Conservation (phyloP, 441 rosid genomes). For the Euphorbia schlechtendalii region DNA sequence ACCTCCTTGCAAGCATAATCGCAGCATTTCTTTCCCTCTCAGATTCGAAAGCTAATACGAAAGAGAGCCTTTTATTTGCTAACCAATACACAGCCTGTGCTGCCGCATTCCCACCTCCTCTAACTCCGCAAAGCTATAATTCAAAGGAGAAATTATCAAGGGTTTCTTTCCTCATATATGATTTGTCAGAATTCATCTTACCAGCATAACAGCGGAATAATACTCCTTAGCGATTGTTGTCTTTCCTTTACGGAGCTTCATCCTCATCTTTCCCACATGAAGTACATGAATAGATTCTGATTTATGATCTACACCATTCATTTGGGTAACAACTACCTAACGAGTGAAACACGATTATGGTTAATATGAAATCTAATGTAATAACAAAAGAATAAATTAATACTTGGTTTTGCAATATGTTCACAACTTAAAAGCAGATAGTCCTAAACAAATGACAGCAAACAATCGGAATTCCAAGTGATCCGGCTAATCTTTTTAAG, state of each 20-base stretch:
- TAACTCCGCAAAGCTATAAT: slow-evolving; percentile 80
- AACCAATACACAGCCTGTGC: slow-evolving; percentile 95
- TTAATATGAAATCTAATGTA: slow-evolving; percentile 1
- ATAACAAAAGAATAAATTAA: background rate
- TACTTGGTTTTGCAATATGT: background rate
- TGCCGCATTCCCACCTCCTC: slow-evolving; percentile 99
- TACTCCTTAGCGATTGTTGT: slow-evolving; percentile 74
- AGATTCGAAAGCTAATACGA: slow-evolving; percentile 80
- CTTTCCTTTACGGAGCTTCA: slow-evolving; percentile 79
- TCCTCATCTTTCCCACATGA: slow-evolving; percentile 96
- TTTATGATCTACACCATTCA: slow-evolving; percentile 55
- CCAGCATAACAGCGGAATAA: slow-evolving; percentile 82
- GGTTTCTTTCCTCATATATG: slow-evolving; percentile 2
- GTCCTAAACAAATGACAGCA: background rate
- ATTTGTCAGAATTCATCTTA: slow-evolving; percentile 13
- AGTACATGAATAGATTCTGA: slow-evolving; percentile 77
- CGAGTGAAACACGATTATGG: background rate
- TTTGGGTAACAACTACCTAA: slow-evolving; percentile 79
- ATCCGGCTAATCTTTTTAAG: too few relatives aligned
- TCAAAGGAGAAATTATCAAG: slow-evolving; percentile 13
- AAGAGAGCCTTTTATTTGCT: slow-evolving; percentile 60
- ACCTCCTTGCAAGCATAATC: slow-evolving; percentile 85
- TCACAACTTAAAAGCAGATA: background rate
- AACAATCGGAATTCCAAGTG: too few relatives aligned
- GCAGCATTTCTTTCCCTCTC: slow-evolving; percentile 88